Evolutionary conservation across 148 eudicot genomes (phyloP), one percentile per base, ranked within the genome.

Genomic region (Bassia scoparia): DNA sequence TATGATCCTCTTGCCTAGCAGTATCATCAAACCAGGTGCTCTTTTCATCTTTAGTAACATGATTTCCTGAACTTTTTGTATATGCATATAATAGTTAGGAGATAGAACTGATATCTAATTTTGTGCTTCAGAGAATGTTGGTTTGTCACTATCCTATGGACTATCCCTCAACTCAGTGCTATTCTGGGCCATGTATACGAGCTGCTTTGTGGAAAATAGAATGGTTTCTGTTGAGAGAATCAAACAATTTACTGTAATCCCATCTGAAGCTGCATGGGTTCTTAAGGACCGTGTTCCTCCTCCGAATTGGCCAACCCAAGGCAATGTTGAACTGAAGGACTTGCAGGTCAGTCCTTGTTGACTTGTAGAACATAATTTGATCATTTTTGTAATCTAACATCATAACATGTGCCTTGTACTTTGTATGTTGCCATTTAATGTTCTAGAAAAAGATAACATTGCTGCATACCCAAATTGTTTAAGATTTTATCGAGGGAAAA

Each of bases 211-310:
- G 74, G 99, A 95, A 81, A 95, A 95, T 49, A 84, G 80, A 74
- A 91, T 95, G 97, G 99, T 95, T 50, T 91, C 99, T 13, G 99
- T 95, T 60, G 99, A 95, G 81, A 95, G 99, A 73, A 77, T 95
- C 70, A 92, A 90, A 63, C 99, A 95, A 70, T 95, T 91, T 76
- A 80, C 88, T 27, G 80, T 69, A 63, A 89, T 95, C 67, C 88
- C 87, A 64, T 87, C 99, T 26, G 99, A 95, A 84, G 96, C 97
- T 50, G 90, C 84, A 75, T 95, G 97, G 92, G 73, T 65, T 59
- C 88, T 77, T 65, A 85, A 87, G 77, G 94, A 91, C 66, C 79
- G 79, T 53, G 74, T 79, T 72, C 96, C 89, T 69, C 86, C 99
- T n/a, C 74, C 83, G 15, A 84, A 80, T 76, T 95, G 99, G 99